phyloP scores from a whole-genome alignment of 768 basidiomycete species.

The Brasilioporus rufonigricans region DNA sequence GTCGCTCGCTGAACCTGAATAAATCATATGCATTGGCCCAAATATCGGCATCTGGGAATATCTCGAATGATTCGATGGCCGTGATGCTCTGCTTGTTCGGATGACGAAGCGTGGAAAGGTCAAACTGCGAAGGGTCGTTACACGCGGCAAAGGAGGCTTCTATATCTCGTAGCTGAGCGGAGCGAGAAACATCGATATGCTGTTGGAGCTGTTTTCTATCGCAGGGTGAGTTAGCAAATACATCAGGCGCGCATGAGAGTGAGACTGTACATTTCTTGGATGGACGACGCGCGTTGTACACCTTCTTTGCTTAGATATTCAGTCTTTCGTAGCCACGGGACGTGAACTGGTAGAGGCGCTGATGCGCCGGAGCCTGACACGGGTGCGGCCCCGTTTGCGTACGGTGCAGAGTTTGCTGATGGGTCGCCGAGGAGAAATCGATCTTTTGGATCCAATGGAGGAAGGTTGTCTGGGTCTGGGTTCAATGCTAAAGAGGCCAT shows the following conservation, averaged over 20 bases:
- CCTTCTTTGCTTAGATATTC: slow-evolving; percentile 79
- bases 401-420: slow-evolving; percentile 42
- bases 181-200: slow-evolving; percentile 67
- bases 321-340: slow-evolving; percentile 90
- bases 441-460: slow-evolving; percentile 70
- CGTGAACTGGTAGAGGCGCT: slow-evolving; percentile 54
- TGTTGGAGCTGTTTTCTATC: slow-evolving; percentile 48
- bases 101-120: slow-evolving; percentile 60
- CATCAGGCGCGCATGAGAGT: background rate
- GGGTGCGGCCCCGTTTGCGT: slow-evolving; percentile 37
- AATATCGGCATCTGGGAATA: slow-evolving; percentile 80
- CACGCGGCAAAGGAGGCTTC: slow-evolving; percentile 68
- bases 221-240: background rate
- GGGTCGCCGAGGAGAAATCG: slow-evolving; percentile 73
- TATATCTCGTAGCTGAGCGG: slow-evolving; percentile 74
- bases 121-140: slow-evolving; percentile 53
- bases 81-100: slow-evolving; percentile 75
- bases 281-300: slow-evolving; percentile 39
- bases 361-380: slow-evolving; percentile 38
- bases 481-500: slow-evolving; percentile 47
- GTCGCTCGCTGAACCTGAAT: slow-evolving; percentile 80
- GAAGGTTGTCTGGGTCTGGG: slow-evolving; percentile 59
- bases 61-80: slow-evolving; percentile 78
- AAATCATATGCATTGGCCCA: slow-evolving; percentile 91
- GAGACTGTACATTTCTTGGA: slow-evolving; percentile 55